Evolutionary conservation across 768 basidiomycete genomes (phyloP), one percentile per base, ranked within the genome.

Genomic region (Xerocomus spinulosus): DNA sequence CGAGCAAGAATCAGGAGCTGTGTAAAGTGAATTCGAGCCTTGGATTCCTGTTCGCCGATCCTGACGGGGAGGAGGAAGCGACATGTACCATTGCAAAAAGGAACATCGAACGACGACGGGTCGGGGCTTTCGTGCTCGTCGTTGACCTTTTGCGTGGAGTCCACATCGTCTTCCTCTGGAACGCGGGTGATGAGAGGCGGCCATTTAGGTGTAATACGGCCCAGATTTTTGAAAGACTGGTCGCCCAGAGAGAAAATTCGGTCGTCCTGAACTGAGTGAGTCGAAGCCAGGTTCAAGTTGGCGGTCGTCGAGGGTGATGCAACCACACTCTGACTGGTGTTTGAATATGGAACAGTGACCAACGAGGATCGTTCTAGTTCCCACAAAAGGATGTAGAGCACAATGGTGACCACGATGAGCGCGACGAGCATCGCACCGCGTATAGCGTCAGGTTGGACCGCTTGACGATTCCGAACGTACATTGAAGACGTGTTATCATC

Each of bases 41-140:
- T 80, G 25, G 79, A 79, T 54, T 82, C 80, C 51, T 80, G 80
- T 62, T 82, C 82, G 15, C 70, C 69, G 23, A 82, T 66, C 4
- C 73, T 71, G 10, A 75, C 58, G 0, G 77, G 75, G 33, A 81
- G 65, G 37, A 82, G 70, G 54, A 78, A 76, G 6, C 71, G 70
- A 45, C 76, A 78, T 1, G 67, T 40, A 10, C 49, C 48, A 9
- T 41, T 40, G 43, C 68, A 68, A 52, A 61, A 49, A 15, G 51
- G 48, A 9, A 42, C 20, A 26, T 68, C 62, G 36, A 64, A 48
- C 13, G 49, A 32, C 10, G 50, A 48, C 3, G 25, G 26, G 0
- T 44, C 17, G 17, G 5, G 18, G 36, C 39, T 18, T 3, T 44
- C 47, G 37, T 0, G 44, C 17, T 38, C 42, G 14, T 35, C 40